Base-by-base conservation (phyloP, 495 filamentous ascomycete species). In the Lasiosphaeriaceae sp. region DNA sequence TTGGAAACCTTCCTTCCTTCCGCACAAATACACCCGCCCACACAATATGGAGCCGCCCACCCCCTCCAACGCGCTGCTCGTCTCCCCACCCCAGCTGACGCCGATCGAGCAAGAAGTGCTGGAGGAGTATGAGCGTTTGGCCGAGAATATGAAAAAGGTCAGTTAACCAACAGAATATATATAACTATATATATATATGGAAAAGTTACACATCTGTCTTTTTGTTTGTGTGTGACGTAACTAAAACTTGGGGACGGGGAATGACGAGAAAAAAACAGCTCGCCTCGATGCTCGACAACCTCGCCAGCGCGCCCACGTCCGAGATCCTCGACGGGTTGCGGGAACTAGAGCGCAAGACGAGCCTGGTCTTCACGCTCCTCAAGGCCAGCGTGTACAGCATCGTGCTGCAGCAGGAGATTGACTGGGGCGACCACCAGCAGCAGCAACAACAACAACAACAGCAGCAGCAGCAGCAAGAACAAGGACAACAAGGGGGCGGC, bases 371-470 rank as follows among this genome's bases (percentile, higher is more conserved):
- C 72, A 98, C 94, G 56, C 67, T 97, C 68, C 79, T 98, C 67
- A 97, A 98, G 77, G 93, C 94, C 31, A 97, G 93, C 72, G 94
- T 97, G 49, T 97, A 97, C 71, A 94, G 88, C 69, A 97, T 98
- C 77, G 92, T 98, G 62, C 71, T 98, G 76, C 91, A 97, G 80
- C 91, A 97, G 78, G 88, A 97, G 82, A 94, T 95, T 55, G 84
- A 80, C 59, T 79, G 76, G 66, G 83, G 86, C 55, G 60, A 58
- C 20, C n/a, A n/a, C n/a, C n/a, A 54, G 54, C 0, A 57, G 39
- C 2, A 53, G 20, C n/a, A n/a, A n/a, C n/a, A n/a, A n/a, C n/a
- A n/a, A n/a, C n/a, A n/a, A n/a, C n/a, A n/a, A n/a, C n/a, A n/a
- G n/a, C n/a, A n/a, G n/a, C n/a, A n/a, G n/a, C n/a, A n/a, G n/a